phyloP scores from a whole-genome alignment of 2,329 filamentous ascomycete genomes.

The Ceratocystis smalleyi region DNA sequence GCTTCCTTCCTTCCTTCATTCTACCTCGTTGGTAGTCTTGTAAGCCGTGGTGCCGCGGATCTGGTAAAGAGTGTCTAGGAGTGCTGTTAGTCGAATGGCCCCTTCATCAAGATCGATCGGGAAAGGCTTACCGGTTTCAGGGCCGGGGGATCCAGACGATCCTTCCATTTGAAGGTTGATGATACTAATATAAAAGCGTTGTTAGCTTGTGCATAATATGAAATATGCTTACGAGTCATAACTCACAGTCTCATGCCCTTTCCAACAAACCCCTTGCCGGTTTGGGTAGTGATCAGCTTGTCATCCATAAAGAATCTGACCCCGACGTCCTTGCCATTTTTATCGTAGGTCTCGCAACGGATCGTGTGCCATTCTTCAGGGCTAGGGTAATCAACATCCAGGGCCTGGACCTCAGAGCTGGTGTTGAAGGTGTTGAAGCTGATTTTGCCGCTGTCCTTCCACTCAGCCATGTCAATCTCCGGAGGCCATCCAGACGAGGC shows the following conservation, averaged over 20 bases:
- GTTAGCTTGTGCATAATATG: constrained; percentile 1
- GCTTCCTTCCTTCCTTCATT: not conserved
- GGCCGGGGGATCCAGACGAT: constrained; percentile 30
- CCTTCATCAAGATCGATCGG: not conserved
- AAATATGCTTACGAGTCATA: not conserved
- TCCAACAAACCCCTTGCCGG: constrained; percentile 34
- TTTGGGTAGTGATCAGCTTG: constrained; percentile 32
- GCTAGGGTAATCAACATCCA: constrained; percentile 33
- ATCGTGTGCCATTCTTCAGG: constrained; percentile 35
- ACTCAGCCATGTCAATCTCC: constrained; percentile 45
- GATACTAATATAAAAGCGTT: constrained; percentile 22
- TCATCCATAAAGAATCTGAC: constrained; percentile 41
- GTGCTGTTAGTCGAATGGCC: not conserved
- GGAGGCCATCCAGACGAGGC: constrained; percentile 40
- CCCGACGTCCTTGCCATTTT: constrained; percentile 36
- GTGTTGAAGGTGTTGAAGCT: constrained; percentile 42
- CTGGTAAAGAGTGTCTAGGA: constrained; percentile 8
- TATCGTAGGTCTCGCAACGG: constrained; percentile 34
- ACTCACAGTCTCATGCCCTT: constrained; percentile 31
- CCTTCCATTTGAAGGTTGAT: constrained; percentile 33
- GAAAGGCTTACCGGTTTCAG: constrained; percentile 18
- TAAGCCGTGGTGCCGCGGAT: constrained; percentile 6
- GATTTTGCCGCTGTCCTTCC: constrained; percentile 43
- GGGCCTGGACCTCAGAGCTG: constrained; percentile 30
- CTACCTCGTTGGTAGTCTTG: not conserved